Conservation (phyloP, 1,139 yeast genomes). For the Yamadazyma triangularis region DNA sequence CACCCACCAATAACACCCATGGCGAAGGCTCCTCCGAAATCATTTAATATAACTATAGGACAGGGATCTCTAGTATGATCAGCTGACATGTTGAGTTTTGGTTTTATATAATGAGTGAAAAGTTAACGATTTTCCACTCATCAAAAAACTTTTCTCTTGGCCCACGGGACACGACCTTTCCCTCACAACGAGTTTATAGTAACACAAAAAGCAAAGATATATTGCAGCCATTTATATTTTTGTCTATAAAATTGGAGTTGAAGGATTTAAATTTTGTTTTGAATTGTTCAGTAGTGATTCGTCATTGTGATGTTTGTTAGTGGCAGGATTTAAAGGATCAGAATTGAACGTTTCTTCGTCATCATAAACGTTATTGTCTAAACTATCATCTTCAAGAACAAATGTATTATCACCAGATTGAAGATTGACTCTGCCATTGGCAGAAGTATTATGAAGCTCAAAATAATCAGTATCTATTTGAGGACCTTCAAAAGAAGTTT, state of each 20-base stretch:
- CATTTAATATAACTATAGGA: slow-evolving; percentile 91
- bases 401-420: slow-evolving; percentile 6
- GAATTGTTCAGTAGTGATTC: too few species aligned
- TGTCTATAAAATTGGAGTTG: too few species aligned
- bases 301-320: too few species aligned
- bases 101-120: too few species aligned
- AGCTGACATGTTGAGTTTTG: slow-evolving; percentile 61
- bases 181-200: too few species aligned
- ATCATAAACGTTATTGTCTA: too few species aligned
- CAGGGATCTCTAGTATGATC: slow-evolving; percentile 99
- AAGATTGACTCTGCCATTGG: slow-evolving; percentile 10
- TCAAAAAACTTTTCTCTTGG: slow-evolving; percentile 3
- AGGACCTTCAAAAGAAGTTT: slow-evolving; percentile 59
- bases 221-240: too few species aligned
- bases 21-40: slow-evolving; percentile 98
- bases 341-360: too few species aligned
- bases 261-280: too few species aligned
- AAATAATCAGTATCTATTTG: slow-evolving; percentile 50
- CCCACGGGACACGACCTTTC: background rate
- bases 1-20: slow-evolving; percentile 99
- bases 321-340: too few species aligned
- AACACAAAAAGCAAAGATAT: too few species aligned
- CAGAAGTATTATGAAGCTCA: slow-evolving; percentile 30
- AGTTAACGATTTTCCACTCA: background rate
- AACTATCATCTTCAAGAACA: slow-evolving; percentile 10